Evolutionary conservation across 176 grass and related monocot species (phyloP).

Genomic region (Triticum aestivum): DNA sequence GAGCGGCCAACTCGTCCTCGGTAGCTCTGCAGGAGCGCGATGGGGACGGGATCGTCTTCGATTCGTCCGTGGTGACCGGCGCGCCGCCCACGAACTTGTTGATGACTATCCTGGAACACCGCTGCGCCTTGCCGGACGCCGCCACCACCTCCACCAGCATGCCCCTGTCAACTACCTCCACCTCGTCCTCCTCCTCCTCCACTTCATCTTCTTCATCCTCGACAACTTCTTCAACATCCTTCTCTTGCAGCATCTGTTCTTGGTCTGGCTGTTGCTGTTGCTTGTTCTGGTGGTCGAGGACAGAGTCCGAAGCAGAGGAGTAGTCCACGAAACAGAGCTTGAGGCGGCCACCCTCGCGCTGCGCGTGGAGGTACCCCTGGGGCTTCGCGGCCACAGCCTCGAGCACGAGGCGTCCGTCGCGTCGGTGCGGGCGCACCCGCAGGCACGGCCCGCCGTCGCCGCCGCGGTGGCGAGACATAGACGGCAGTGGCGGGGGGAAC

Average conservation of each 20-base stretch:
- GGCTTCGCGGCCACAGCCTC: constrained; percentile 44
- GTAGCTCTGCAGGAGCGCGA: background rate
- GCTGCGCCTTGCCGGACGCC: constrained; percentile 24
- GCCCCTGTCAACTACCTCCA: constrained; percentile 62
- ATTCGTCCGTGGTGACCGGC: background rate
- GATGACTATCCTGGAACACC: constrained; percentile 52
- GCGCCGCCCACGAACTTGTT: constrained; percentile 70
- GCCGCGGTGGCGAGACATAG: constrained; percentile 40
- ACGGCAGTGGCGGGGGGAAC: constrained; percentile 54
- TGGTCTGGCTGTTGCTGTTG: background rate
- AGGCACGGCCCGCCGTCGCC: constrained; percentile 30
- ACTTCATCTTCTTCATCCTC: constrained; percentile 32
- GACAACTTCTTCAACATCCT: background rate
- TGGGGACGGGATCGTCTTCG: background rate
- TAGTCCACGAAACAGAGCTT: constrained; percentile 52
- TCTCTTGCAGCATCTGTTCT: background rate
- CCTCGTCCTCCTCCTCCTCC: constrained; percentile 41
- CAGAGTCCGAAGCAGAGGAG: background rate
- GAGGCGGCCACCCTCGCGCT: constrained; percentile 47
- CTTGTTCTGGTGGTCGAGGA: background rate
- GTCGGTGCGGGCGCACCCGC: constrained; percentile 49
- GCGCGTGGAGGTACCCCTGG: constrained; percentile 56
- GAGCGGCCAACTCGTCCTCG: background rate
- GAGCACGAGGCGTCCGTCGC: constrained; percentile 57
- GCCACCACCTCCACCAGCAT: constrained; percentile 51